A percentile compares a stretch with the other conserved stretches of the same genome.
Evolutionary conservation across 257 asterid species (phyloP).

Genomic region (Solanum arcanum): DNA sequence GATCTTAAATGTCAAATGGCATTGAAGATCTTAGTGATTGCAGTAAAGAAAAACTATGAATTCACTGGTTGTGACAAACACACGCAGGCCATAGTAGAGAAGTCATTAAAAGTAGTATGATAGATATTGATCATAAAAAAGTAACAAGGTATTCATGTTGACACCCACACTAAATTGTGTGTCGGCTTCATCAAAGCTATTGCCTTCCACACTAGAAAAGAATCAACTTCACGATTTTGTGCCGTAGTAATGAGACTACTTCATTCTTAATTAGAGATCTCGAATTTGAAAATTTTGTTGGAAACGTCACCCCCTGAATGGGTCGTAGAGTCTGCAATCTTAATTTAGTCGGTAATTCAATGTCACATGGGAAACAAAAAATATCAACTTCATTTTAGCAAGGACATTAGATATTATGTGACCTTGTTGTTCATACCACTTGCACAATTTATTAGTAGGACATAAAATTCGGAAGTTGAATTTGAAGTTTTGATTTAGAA

Average conservation of each 20-base stretch:
- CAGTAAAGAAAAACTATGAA: background rate
- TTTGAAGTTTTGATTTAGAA: too few species aligned
- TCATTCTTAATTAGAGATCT: accelerated
- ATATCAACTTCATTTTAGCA: background rate
- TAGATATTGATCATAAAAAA: background rate
- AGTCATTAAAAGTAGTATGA: background rate
- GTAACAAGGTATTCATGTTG: background rate
- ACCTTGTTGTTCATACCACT: background rate
- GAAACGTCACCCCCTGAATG: accelerated
- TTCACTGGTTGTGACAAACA: background rate
- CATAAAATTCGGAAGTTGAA: too few species aligned
- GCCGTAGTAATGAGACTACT: accelerated
- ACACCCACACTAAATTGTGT: background rate
- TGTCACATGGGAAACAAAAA: accelerated
- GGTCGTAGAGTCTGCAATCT: accelerated
- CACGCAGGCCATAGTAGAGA: background rate
- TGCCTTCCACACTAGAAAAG: background rate
- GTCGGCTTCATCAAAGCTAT: background rate
- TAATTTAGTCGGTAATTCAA: too few species aligned
- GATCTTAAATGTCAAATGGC: background rate
- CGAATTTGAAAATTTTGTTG: accelerated
- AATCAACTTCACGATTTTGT: background rate
- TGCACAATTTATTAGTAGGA: background rate
- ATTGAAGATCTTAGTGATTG: background rate
- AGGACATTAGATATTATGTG: background rate